Evolutionary conservation across 768 basidiomycete species (phyloP).

Genomic region (Termitomyces sp.): DNA sequence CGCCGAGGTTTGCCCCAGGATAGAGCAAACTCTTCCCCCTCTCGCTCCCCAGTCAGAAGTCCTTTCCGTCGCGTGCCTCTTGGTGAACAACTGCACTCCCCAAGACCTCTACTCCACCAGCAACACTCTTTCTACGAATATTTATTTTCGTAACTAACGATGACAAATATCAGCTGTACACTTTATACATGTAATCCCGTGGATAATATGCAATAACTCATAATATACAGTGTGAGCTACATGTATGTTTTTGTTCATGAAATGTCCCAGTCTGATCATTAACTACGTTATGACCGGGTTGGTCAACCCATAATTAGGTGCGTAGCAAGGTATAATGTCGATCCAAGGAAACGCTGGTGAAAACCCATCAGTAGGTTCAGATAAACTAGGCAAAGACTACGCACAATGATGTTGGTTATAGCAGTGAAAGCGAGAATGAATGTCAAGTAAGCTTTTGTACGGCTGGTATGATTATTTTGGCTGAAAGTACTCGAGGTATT

Average conservation of each 20-base stretch:
- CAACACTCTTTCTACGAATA: slow-evolving; percentile 36
- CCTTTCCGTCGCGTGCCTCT: slow-evolving; percentile 22
- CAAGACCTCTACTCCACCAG: slow-evolving; percentile 3
- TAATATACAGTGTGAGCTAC: not conserved
- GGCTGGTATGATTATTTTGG: slow-evolving; percentile 36
- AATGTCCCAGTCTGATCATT: slow-evolving; percentile 6
- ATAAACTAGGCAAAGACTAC: slow-evolving; percentile 14
- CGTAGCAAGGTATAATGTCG: slow-evolving; percentile 24
- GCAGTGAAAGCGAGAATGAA: slow-evolving; percentile 82
- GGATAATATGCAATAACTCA: not conserved
- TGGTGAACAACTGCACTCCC: slow-evolving; percentile 3
- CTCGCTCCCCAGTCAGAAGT: slow-evolving; percentile 41
- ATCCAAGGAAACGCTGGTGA: slow-evolving; percentile 23
- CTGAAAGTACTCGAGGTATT: slow-evolving; percentile 57
- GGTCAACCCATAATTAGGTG: slow-evolving; percentile 22
- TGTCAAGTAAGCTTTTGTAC: slow-evolving; percentile 70
- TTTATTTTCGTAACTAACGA: slow-evolving; percentile 29
- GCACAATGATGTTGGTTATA: slow-evolving; percentile 60
- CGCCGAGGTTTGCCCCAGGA: slow-evolving; percentile 20
- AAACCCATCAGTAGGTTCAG: not conserved
- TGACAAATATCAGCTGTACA: not conserved
- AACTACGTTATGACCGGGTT: not conserved
- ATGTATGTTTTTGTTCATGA: not conserved
- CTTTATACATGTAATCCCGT: not conserved
- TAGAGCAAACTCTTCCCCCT: slow-evolving; percentile 45